phyloP scores from a whole-genome alignment of 257 asterid species.

The Jasminum sambac region DNA sequence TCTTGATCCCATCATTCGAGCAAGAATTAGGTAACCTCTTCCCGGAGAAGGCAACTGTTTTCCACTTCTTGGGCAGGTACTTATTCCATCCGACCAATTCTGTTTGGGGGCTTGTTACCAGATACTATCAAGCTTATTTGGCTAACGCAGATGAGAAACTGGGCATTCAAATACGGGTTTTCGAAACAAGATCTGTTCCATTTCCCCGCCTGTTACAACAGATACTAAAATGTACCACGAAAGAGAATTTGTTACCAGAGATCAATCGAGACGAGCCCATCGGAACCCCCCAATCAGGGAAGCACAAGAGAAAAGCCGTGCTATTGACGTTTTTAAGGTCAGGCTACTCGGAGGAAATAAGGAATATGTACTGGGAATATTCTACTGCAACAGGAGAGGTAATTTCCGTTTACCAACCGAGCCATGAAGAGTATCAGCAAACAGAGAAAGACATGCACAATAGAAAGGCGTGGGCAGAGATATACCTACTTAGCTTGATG shows the following conservation, averaged over 20 bases:
- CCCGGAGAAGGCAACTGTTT: conserved; percentile 65
- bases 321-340: conserved; percentile 54
- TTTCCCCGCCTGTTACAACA: conserved; percentile 58
- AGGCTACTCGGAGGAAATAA: conserved; percentile 54
- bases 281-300: conserved; percentile 18
- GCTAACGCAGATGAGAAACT: conserved; percentile 54
- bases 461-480: conserved; percentile 77
- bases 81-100: conserved; percentile 74
- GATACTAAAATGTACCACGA: conserved; percentile 49
- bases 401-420: conserved; percentile 62
- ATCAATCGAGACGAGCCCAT: conserved; percentile 27
- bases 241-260: conserved; percentile 51
- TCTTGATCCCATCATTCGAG: conserved; percentile 57
- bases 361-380: conserved; percentile 60
- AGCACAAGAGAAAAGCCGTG: conserved; percentile 41
- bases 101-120: conserved; percentile 65
- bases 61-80: conserved; percentile 72
- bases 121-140: conserved; percentile 61
- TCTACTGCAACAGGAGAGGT: conserved; percentile 63
- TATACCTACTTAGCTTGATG: conserved; percentile 66
- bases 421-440: conserved; percentile 61
- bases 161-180: conserved; percentile 68
- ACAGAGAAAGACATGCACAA: conserved; percentile 53
- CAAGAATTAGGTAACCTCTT: conserved; percentile 55
- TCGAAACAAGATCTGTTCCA: conserved; percentile 37